Percentiles rank a stretch among this genome's conserved stretches.
Evolutionary conservation across 768 basidiomycete species (phyloP).

Genomic region (Xerocomellus amylosporus): DNA sequence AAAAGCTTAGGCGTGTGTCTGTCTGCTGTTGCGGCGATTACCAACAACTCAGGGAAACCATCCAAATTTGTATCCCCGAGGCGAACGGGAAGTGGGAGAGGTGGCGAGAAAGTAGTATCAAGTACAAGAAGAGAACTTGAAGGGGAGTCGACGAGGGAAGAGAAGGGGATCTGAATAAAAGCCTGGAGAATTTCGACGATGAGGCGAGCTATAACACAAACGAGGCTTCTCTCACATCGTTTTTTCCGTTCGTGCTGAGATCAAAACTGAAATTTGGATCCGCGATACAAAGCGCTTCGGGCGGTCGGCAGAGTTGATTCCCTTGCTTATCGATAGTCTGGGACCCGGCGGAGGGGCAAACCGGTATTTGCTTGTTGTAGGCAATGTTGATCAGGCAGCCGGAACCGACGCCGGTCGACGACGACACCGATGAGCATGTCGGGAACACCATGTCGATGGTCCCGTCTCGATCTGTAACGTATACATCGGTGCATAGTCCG

Average conservation of each 20-base stretch:
- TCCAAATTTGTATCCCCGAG: constrained; percentile 91
- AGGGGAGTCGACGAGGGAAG: constrained; percentile 50
- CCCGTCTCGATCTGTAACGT: constrained; percentile 77
- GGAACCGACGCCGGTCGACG: constrained; percentile 64
- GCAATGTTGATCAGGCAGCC: constrained; percentile 87
- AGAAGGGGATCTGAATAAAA: constrained; percentile 64
- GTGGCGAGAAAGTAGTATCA: constrained; percentile 62
- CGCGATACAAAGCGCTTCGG: constrained; percentile 75
- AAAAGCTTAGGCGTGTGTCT: constrained; percentile 58
- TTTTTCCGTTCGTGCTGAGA: constrained; percentile 47
- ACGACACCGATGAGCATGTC: constrained; percentile 71
- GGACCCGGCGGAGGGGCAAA: constrained; percentile 63
- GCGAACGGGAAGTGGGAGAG: constrained; percentile 73
- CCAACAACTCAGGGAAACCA: constrained; percentile 87
- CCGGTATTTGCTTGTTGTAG: constrained; percentile 85
- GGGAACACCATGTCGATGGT: constrained; percentile 95
- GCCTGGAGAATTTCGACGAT: constrained; percentile 39
- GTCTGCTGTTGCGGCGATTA: constrained; percentile 46
- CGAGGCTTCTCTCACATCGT: constrained; percentile 41
- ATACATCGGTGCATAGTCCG: constrained; percentile 5
- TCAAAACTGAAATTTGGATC: constrained; percentile 83
- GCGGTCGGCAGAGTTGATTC: constrained; percentile 63
- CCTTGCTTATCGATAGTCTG: constrained; percentile 47
- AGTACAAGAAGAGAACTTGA: constrained; percentile 61
- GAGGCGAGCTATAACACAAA: background rate